Percentiles rank a stretch among this genome's conserved stretches.
Evolutionary conservation across 768 basidiomycete genomes (phyloP).

Genomic region (Collybia sordida): DNA sequence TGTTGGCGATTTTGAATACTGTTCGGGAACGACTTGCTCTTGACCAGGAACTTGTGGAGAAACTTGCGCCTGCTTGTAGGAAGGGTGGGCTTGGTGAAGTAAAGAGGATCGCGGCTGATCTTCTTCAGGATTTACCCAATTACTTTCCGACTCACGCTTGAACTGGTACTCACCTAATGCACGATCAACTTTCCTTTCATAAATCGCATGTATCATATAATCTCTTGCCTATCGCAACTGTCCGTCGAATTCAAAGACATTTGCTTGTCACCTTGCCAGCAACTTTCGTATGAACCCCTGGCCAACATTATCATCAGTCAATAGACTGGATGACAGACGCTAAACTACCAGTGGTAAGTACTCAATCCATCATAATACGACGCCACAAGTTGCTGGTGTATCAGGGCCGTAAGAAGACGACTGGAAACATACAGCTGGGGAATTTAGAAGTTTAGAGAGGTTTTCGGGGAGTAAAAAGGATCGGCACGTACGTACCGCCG

Average conservation of each 20-base stretch:
- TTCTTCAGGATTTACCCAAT: slow-evolving; percentile 8
- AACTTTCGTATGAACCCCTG: too few species aligned
- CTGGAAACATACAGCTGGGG: background rate
- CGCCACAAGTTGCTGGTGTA: background rate
- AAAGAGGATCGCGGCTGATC: slow-evolving; percentile 8
- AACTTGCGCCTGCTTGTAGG: slow-evolving; percentile 28
- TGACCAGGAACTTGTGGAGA: slow-evolving; percentile 30
- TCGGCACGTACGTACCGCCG: too few species aligned
- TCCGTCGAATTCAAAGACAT: too few species aligned
- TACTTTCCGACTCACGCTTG: slow-evolving; percentile 5
- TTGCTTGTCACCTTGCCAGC: too few species aligned
- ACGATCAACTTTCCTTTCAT: too few species aligned
- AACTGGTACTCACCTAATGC: too few species aligned
- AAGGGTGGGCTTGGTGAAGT: slow-evolving; percentile 26
- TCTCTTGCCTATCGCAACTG: too few species aligned
- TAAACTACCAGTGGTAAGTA: too few species aligned
- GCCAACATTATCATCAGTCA: too few species aligned
- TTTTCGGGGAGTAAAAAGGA: background rate
- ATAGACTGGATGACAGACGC: too few species aligned
- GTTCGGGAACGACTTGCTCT: slow-evolving; percentile 29
- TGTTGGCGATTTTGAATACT: slow-evolving; percentile 27
- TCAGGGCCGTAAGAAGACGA: background rate
- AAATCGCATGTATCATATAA: too few species aligned
- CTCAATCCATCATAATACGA: too few species aligned
- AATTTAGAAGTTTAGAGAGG: background rate